phyloP scores from a whole-genome alignment of 805 yeast species.

The Cyberlindnera bimundalis region DNA sequence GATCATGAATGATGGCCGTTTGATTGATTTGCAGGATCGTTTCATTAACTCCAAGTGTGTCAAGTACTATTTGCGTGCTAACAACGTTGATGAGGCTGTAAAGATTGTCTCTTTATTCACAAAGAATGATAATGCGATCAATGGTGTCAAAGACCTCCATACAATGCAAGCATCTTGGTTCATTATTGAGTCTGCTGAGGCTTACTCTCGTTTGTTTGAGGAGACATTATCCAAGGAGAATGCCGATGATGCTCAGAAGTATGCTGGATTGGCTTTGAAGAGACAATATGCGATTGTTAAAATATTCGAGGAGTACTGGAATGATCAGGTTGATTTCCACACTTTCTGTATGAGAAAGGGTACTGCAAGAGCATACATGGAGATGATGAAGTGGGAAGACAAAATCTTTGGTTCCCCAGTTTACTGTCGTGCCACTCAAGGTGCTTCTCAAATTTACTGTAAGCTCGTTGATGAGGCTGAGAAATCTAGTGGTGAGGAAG shows the following conservation, averaged over 20 bases:
- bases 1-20: slow-evolving; percentile 65
- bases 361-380: slow-evolving; percentile 78
- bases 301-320: slow-evolving; percentile 65
- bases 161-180: slow-evolving; percentile 93
- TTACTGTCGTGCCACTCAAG: slow-evolving; percentile 65
- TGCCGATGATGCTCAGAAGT: slow-evolving; percentile 39
- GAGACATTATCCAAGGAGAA: slow-evolving; percentile 36
- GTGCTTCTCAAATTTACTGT: slow-evolving; percentile 52
- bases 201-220: slow-evolving; percentile 61
- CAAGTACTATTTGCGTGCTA: slow-evolving; percentile 77
- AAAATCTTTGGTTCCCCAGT: slow-evolving; percentile 63
- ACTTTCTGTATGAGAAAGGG: slow-evolving; percentile 89
- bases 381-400: slow-evolving; percentile 82
- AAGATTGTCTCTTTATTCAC: slow-evolving; percentile 77
- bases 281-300: slow-evolving; percentile 65
- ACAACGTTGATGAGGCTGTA: slow-evolving; percentile 69
- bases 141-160: slow-evolving; percentile 84
- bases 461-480: slow-evolving; percentile 30
- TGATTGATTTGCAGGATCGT: slow-evolving; percentile 82
- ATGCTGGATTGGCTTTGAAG: slow-evolving; percentile 74
- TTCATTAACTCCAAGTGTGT: slow-evolving; percentile 86
- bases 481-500: slow-evolving; percentile 12
- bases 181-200: slow-evolving; percentile 77
- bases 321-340: slow-evolving; percentile 94
- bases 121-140: slow-evolving; percentile 73